Conservation (phyloP, 2,329 filamentous ascomycete genomes). For the Thelonectria rubi region DNA sequence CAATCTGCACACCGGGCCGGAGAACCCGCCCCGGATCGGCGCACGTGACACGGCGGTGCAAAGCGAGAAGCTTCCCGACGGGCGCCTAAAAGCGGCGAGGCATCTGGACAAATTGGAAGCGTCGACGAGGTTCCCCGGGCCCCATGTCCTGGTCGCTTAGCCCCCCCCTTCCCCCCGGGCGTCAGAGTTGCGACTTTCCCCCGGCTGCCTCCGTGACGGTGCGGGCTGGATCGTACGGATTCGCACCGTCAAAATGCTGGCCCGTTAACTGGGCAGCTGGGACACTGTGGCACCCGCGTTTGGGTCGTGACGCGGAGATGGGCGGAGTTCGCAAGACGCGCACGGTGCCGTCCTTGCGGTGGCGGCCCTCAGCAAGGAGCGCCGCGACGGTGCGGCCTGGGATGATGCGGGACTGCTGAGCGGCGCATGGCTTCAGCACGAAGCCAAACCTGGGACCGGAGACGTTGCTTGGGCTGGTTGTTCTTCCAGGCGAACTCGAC, state of each 20-base stretch:
- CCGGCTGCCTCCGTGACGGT: constrained; percentile 23
- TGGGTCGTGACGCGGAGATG: neutral
- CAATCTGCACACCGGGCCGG: constrained; percentile 2
- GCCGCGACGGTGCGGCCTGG: neutral
- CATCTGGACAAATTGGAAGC: constrained; percentile 8
- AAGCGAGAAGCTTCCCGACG: neutral
- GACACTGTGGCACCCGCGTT: neutral
- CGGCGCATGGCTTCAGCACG: too few species aligned
- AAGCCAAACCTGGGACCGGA: neutral
- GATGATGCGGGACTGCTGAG: too few species aligned
- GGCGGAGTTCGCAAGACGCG: neutral
- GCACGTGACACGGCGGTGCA: constrained; percentile 2
- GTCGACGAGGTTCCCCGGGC: constrained; percentile 4
- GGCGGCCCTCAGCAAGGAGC: neutral
- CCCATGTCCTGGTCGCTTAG: constrained; percentile 10
- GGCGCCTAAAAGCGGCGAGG: constrained; percentile 4
- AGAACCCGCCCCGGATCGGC: neutral
- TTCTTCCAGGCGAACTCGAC: too few species aligned
- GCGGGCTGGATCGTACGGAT: constrained; percentile 9
- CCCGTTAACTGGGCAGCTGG: too few species aligned
- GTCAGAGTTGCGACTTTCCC: neutral
- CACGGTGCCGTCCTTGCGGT: neutral
- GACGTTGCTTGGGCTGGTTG: neutral
- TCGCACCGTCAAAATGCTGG: constrained; percentile 3
- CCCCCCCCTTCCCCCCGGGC: neutral